A percentile compares a stretch with the other conserved stretches of the same genome.
phyloP scores from a whole-genome alignment of 805 yeast species.

The Metschnikowia koreensis region DNA sequence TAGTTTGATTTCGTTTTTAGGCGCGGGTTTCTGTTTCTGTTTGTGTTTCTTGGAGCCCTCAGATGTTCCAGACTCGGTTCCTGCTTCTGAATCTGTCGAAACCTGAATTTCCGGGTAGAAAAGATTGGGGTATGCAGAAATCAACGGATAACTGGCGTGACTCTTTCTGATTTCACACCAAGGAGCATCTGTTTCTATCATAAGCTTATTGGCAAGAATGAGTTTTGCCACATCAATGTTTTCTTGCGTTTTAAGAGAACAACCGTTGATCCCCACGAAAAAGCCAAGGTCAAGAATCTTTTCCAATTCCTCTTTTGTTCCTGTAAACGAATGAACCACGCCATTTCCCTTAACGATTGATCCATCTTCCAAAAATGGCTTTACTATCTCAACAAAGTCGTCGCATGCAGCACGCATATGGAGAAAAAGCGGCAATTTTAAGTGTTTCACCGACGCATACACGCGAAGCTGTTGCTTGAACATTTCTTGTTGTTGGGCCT shows the following conservation, averaged over 20 bases:
- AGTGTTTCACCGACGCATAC: conserved; percentile 38
- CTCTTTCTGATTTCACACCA: conserved; percentile 94
- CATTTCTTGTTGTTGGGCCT: conserved; percentile 61
- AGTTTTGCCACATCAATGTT: conserved; percentile 61
- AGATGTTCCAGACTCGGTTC: background rate
- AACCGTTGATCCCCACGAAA: conserved; percentile 86
- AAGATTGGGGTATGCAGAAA: conserved; percentile 55
- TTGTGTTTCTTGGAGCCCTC: background rate
- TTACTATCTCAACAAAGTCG: conserved; percentile 67
- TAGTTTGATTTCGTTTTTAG: conserved; percentile 29
- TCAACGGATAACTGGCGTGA: conserved; percentile 65
- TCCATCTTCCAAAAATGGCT: conserved; percentile 56
- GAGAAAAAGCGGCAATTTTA: conserved; percentile 73
- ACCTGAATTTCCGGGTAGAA: conserved; percentile 45
- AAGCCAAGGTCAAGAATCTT: conserved; percentile 57
- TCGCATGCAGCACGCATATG: conserved; percentile 86
- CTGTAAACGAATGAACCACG: conserved; percentile 97
- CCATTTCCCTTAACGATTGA: conserved; percentile 49
- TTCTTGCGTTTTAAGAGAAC: conserved; percentile 78
- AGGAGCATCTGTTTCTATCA: conserved; percentile 96
- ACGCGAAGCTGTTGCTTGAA: conserved; percentile 75
- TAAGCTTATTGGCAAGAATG: conserved; percentile 68
- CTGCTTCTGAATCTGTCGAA: background rate
- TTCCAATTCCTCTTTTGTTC: conserved; percentile 61
- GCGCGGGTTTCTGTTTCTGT: conserved; percentile 19